phyloP scores from a whole-genome alignment of 345 rosid genomes.

The Brassica carinata region DNA sequence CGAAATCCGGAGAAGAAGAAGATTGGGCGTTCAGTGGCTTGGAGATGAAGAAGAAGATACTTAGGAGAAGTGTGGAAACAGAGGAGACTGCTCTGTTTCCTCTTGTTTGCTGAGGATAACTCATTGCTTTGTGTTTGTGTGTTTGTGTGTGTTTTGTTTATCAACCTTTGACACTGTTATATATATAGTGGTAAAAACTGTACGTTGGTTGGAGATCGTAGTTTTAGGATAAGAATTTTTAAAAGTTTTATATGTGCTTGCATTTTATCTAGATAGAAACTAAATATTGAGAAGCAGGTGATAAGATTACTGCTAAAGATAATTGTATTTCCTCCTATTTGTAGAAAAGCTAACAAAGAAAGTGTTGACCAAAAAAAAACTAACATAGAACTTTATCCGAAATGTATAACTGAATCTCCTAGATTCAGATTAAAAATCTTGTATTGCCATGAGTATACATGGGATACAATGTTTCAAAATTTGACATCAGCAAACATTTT shows the following conservation, averaged over 20 bases:
- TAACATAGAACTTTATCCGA: too few species aligned
- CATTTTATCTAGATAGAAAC: neutral
- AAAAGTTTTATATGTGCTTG: neutral
- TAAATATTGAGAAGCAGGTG: too few species aligned
- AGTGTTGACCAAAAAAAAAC: too few species aligned
- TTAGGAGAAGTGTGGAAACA: constrained; percentile 46
- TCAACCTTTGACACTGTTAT: neutral
- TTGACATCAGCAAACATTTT: neutral
- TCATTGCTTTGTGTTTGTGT: constrained; percentile 8
- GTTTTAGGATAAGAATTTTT: neutral
- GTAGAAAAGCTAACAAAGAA: too few species aligned
- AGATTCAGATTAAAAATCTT: too few species aligned
- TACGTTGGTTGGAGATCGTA: neutral
- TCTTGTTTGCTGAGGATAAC: neutral
- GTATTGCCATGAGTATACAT: too few species aligned
- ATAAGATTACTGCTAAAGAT: too few species aligned
- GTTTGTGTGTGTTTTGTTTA: neutral
- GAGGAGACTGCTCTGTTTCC: constrained; percentile 26
- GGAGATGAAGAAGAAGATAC: constrained; percentile 13
- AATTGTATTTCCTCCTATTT: too few species aligned
- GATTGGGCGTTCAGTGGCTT: constrained; percentile 38
- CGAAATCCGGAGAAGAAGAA: constrained; percentile 51
- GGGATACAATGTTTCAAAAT: neutral
- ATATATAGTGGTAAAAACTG: constrained; percentile 10
- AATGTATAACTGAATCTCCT: too few species aligned